Evolutionary conservation across 257 asterid species (phyloP).

Genomic region (Euphrasia confusa): DNA sequence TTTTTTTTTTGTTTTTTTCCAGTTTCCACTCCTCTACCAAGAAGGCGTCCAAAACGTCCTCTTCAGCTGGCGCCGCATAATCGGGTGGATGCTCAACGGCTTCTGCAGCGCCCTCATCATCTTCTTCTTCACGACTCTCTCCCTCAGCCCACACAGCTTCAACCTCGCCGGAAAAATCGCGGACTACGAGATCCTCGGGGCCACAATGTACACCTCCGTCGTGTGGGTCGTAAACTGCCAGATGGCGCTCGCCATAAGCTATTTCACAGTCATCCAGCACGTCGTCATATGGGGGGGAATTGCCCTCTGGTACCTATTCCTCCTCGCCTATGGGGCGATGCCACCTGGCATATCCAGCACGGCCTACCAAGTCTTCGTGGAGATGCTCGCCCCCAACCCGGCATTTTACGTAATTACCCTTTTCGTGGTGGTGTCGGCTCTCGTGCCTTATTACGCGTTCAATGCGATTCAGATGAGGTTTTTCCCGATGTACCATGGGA

Average conservation of each 20-base stretch:
- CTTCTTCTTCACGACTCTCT: slow-evolving; percentile 62
- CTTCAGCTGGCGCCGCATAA: slow-evolving; percentile 86
- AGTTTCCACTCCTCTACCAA: slow-evolving; percentile 96
- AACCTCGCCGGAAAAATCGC: slow-evolving; percentile 59
- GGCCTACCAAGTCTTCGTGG: slow-evolving; percentile 66
- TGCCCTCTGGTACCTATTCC: slow-evolving; percentile 75
- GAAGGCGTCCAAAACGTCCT: slow-evolving; percentile 88
- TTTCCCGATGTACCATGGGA: slow-evolving; percentile 76
- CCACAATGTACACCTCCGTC: slow-evolving; percentile 76
- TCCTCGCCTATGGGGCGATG: slow-evolving; percentile 63
- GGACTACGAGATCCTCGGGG: slow-evolving; percentile 54
- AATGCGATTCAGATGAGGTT: slow-evolving; percentile 47
- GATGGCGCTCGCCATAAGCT: slow-evolving; percentile 77
- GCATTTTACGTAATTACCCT: slow-evolving; percentile 49
- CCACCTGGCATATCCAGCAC: slow-evolving; percentile 43
- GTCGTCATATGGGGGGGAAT: slow-evolving; percentile 86
- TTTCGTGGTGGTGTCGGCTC: slow-evolving; percentile 48
- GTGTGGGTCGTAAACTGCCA: slow-evolving; percentile 95
- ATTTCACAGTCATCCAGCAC: slow-evolving; percentile 85
- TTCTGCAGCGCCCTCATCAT: slow-evolving; percentile 56
- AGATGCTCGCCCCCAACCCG: slow-evolving; percentile 70
- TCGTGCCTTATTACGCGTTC: slow-evolving; percentile 57
- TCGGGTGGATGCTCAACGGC: slow-evolving; percentile 94
- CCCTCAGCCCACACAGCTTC: slow-evolving; percentile 61
- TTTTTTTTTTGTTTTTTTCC: slow-evolving; percentile 7